Evolutionary conservation across 2,329 filamentous ascomycete species (phyloP).

Genomic region (Epichloe coenophiala): DNA sequence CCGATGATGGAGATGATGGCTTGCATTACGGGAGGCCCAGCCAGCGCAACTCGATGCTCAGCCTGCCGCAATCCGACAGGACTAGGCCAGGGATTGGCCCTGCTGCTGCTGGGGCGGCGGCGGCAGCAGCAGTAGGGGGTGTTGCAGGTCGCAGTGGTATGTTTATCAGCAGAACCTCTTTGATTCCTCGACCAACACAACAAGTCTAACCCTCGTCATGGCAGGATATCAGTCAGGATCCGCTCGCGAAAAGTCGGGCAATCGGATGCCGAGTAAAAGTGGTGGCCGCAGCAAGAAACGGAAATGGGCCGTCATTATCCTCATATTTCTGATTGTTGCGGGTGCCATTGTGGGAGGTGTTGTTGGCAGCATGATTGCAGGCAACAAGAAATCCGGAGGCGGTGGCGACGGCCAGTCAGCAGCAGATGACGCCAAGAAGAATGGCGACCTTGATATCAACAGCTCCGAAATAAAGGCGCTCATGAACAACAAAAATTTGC

Average conservation of each 20-base stretch:
- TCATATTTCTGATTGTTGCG: slow-evolving; percentile 51
- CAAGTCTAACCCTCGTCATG: neutral
- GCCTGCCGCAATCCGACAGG: slow-evolving; percentile 33
- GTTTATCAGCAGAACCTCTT: neutral
- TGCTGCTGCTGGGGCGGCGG: slow-evolving; percentile 31
- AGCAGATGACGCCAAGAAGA: slow-evolving; percentile 42
- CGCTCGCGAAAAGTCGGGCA: slow-evolving; percentile 9
- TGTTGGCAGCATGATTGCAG: slow-evolving; percentile 57
- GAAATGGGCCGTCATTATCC: slow-evolving; percentile 53
- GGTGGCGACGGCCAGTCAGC: slow-evolving; percentile 31
- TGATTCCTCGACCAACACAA: neutral
- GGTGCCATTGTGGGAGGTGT: slow-evolving; percentile 62
- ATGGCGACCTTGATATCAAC: slow-evolving; percentile 60
- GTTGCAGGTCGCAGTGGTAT: slow-evolving; percentile 16
- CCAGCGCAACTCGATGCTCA: slow-evolving; percentile 45
- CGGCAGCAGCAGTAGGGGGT: slow-evolving; percentile 14
- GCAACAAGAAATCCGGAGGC: slow-evolving; percentile 26
- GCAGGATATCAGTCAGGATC: slow-evolving; percentile 2
- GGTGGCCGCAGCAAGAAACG: slow-evolving; percentile 48
- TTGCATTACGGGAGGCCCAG: slow-evolving; percentile 39
- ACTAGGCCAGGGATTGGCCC: slow-evolving; percentile 12
- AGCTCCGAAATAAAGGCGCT: slow-evolving; percentile 69
- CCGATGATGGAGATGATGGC: slow-evolving; percentile 80
- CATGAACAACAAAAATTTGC: slow-evolving; percentile 66
- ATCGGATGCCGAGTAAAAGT: slow-evolving; percentile 23